phyloP scores from a whole-genome alignment of 305 asterid species.

The Solanum aculeatissimum region DNA sequence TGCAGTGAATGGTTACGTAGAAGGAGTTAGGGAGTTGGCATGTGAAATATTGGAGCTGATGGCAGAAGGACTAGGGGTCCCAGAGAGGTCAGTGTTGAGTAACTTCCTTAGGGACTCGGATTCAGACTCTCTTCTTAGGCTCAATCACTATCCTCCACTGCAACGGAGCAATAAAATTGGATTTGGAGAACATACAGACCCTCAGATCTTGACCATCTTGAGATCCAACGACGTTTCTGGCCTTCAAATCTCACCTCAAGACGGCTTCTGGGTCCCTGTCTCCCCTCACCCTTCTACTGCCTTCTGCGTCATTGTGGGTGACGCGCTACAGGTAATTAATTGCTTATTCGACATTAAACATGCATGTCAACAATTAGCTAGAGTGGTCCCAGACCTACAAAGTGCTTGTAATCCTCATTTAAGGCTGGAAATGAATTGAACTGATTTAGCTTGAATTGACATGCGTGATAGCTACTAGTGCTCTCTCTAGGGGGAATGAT shows the following conservation, averaged over 20 bases:
- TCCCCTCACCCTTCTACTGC: conserved; percentile 37
- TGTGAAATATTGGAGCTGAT: conserved; percentile 56
- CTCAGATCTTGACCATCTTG: conserved; percentile 68
- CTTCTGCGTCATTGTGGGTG: conserved; percentile 69
- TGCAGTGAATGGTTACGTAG: conserved; percentile 43
- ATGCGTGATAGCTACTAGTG: background rate
- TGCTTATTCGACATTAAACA: background rate
- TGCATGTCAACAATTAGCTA: background rate
- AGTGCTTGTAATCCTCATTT: background rate
- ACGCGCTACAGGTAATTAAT: conserved; percentile 43
- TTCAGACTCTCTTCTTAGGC: conserved; percentile 46
- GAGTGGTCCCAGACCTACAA: background rate
- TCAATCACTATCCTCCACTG: conserved; percentile 58
- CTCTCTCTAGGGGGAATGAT: background rate
- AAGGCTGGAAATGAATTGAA: background rate
- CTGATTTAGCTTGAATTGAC: background rate
- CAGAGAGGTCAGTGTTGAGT: conserved; percentile 21
- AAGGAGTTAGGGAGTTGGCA: conserved; percentile 44
- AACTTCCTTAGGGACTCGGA: conserved; percentile 27
- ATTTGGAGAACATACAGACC: conserved; percentile 86
- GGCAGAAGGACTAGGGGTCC: conserved; percentile 33
- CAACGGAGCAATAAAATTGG: conserved; percentile 22
- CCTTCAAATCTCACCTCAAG: conserved; percentile 49
- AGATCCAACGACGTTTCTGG: conserved; percentile 63
- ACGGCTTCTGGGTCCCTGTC: conserved; percentile 75